A percentile compares a stretch with the other conserved stretches of the same genome.
Conservation (phyloP, 2,329 filamentous ascomycete genomes). For the Neofusicoccum umdonicola region DNA sequence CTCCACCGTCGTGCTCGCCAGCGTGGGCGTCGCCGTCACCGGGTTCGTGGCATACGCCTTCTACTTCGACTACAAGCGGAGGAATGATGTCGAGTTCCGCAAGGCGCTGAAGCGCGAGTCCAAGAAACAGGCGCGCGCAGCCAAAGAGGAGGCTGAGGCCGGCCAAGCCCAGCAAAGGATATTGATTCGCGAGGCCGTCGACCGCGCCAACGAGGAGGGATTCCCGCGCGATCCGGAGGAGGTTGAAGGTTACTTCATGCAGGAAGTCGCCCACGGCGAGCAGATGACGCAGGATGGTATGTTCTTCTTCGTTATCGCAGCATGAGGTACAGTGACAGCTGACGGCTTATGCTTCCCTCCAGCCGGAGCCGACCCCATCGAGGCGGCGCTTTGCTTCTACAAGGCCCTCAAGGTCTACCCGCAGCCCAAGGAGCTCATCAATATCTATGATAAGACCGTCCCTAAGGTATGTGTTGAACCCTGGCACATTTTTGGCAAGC, state of each 20-base stretch:
- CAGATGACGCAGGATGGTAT: constrained; percentile 74
- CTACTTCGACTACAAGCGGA: constrained; percentile 66
- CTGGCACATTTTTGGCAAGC: neutral
- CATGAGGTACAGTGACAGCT: neutral
- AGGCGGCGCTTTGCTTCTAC: constrained; percentile 94
- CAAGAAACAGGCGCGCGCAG: constrained; percentile 66
- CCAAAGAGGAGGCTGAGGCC: constrained; percentile 70
- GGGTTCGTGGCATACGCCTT: constrained; percentile 62
- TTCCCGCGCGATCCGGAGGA: constrained; percentile 90
- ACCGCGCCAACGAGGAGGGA: constrained; percentile 82
- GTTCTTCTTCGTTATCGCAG: constrained; percentile 11
- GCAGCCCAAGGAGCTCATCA: constrained; percentile 85
- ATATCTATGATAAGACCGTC: constrained; percentile 97
- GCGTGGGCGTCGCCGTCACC: constrained; percentile 57
- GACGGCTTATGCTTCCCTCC: neutral
- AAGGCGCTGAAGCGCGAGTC: constrained; percentile 69
- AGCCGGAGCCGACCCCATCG: constrained; percentile 65
- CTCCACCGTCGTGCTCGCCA: constrained; percentile 58
- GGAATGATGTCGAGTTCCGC: constrained; percentile 63
- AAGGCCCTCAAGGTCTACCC: constrained; percentile 98
- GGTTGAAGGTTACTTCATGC: constrained; percentile 95
- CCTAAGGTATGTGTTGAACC: constrained; percentile 66
- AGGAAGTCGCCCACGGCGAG: constrained; percentile 89
- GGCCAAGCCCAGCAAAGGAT: constrained; percentile 66
- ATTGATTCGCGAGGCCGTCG: constrained; percentile 71